A percentile compares a stretch with the other conserved stretches of the same genome.
These are phyloP conservation scores for Aureobasidium pullulans DNA, from an alignment of 2,329 filamentous ascomycete genomes.

Conservation along the genomic window DNA sequence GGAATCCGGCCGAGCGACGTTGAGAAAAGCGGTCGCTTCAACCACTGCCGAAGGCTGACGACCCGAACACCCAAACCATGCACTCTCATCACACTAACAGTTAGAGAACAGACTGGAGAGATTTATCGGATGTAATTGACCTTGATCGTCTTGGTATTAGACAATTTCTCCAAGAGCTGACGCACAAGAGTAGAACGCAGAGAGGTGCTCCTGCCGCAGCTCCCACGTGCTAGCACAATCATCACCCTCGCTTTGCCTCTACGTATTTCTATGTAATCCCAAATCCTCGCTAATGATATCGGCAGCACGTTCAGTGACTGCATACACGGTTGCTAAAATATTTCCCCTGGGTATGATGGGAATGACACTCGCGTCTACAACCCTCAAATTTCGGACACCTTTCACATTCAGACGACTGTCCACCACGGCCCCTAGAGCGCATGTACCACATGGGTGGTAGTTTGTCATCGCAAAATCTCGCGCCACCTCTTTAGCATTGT, in stretches of 20 bases:
- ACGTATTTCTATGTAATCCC: background rate
- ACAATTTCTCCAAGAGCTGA: too few relatives aligned
- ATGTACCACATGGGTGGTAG: slow-evolving; percentile 37
- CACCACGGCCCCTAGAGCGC: slow-evolving; percentile 27
- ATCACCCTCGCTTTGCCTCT: background rate
- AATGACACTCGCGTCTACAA: slow-evolving; percentile 37
- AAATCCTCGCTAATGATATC: slow-evolving; percentile 20
- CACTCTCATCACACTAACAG: too few relatives aligned
- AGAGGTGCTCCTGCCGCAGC: too few relatives aligned
- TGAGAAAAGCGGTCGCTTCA: background rate
- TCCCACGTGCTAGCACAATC: too few relatives aligned
- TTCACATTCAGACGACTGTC: slow-evolving; percentile 21
- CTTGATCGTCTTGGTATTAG: too few relatives aligned
- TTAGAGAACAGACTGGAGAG: too few relatives aligned
- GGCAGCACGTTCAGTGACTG: slow-evolving; percentile 33
- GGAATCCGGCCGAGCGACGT: background rate
- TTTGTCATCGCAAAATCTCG: slow-evolving; percentile 17
- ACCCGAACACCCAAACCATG: too few relatives aligned
- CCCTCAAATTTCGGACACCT: slow-evolving; percentile 29
- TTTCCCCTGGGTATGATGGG: slow-evolving; percentile 31
- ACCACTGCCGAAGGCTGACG: too few relatives aligned
- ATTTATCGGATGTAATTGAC: too few relatives aligned
- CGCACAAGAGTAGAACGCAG: too few relatives aligned
- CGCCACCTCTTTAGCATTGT: slow-evolving; percentile 19
- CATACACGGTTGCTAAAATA: slow-evolving; percentile 21